A percentile compares a stretch with the other conserved stretches of the same genome.
Evolutionary conservation across 176 grass and related monocot species (phyloP).

Genomic region (sorghum (Sorghum bicolor)): Sorghum_bicolor_NCBIv3 NC_012872.2:119001-119500

Average conservation of each 20-base stretch:
- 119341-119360: neutral
- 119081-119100: no score
- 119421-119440: neutral
- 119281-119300: neutral
- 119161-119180: no score
- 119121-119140: no score
- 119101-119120: no score
- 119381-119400: neutral
- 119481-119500: neutral
- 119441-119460: neutral
- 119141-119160: no score
- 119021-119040: no score
- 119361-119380: neutral
- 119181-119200: no score
- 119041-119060: no score
- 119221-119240: neutral
- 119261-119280: neutral
- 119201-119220: no score
- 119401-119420: neutral
- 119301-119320: neutral
- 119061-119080: no score
- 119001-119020: no score
- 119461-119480: neutral
- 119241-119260: neutral
- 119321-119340: neutral